A percentile compares a stretch with the other conserved stretches of the same genome.
These are phyloP conservation scores for Camellia sinensis DNA, from an alignment of 148 eudicot genomes.

Conservation along the genomic window DNA sequence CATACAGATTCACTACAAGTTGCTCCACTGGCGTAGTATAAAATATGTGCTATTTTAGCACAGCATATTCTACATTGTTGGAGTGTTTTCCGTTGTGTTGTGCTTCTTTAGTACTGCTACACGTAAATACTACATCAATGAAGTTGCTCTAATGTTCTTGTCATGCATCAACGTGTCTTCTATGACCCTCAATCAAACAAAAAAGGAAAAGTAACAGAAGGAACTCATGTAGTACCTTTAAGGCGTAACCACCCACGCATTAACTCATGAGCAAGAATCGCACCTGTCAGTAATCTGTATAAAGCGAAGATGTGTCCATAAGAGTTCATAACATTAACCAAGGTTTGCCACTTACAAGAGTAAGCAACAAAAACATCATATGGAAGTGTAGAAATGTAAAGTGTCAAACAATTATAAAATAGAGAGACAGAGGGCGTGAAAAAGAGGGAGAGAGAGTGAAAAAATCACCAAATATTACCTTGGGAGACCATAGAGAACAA, in stretches of 20 bases:
- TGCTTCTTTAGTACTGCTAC: too few species aligned
- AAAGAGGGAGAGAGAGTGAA: not conserved
- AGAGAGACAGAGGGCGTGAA: too few species aligned
- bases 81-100: too few species aligned
- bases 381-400: not conserved
- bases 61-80: too few species aligned
- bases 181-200: too few species aligned
- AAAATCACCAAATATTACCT: conserved; percentile 45
- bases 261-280: conserved; percentile 94
- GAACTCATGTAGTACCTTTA: conserved; percentile 44
- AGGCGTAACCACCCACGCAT: conserved; percentile 99
- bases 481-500: conserved; percentile 92
- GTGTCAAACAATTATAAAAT: too few species aligned
- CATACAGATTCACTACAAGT: too few species aligned
- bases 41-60: too few species aligned
- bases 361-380: not conserved
- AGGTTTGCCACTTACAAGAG: not conserved
- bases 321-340: not conserved
- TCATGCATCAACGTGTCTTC: not conserved
- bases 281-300: conserved; percentile 90
- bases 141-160: not conserved
- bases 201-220: not conserved
- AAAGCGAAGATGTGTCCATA: not conserved
- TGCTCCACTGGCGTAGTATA: too few species aligned
- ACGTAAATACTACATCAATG: too few species aligned